Evolutionary conservation across 345 rosid genomes (phyloP), one percentile per base, ranked within the genome.

Genomic region (Barbarea vulgaris): DNA sequence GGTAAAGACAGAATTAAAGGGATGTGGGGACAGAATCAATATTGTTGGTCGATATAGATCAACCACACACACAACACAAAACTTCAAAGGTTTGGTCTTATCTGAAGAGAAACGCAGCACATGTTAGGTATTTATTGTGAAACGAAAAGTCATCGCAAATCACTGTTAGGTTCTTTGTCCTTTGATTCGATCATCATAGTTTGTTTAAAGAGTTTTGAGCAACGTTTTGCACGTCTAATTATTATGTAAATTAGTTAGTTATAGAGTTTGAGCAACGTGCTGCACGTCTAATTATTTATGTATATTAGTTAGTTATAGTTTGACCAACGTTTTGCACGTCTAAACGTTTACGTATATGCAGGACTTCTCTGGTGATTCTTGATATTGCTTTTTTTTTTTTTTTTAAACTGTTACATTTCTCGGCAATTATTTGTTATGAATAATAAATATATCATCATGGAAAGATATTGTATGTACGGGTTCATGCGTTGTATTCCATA

Each of bases 11-110:
- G 31, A 44, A 7, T 44, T 52, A 7, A 69, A 62, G 65, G 10
- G 55, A 67, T 47, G 53, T 75, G 48, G 73, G 74, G 73, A 67
- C 69, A 67, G 27, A 75, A 75, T 58, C 67, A 67, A 48, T 75
- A 14, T 9, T 27, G 12, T 51, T 67, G 67, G 78, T 67, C 61
- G 73, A 67, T 12, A 58, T 50, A 51, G 79, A 75, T 59, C 44
- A 75, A 75, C 73, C 79, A 75, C 79, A 58, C 15, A 67, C 59
- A 34, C n/a, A n/a, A n/a, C n/a, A n/a, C n/a, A n/a, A 74, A 74
- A 74, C 5, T 31, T 65, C 50, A 46, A 67, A 0, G 73, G 57
- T 66, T 57, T 18, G 24, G 27, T 67, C 78, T 74, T 75, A 75
- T 75, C 79, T 65, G 7, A 17, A 33, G 77, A 31, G 57, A 65